A percentile compares a stretch with the other conserved stretches of the same genome.
phyloP scores from a whole-genome alignment of 805 yeast genomes.

The Brettanomyces custersianus region DNA sequence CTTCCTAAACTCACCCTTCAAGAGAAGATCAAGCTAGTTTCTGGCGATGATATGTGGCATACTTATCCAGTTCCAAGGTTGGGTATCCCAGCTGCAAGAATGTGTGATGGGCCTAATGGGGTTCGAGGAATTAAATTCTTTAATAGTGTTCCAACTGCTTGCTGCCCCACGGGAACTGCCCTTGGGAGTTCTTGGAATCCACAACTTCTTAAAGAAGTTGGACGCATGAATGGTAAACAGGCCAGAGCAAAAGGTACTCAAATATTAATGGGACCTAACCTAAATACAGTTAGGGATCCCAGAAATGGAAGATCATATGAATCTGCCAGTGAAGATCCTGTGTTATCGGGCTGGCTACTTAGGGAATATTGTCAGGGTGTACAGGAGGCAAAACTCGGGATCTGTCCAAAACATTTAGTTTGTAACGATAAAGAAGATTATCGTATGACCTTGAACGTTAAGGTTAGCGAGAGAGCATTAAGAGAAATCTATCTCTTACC shows the following conservation, averaged over 20 bases:
- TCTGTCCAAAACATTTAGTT: constrained; percentile 55
- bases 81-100: constrained; percentile 27
- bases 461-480: constrained; percentile 50
- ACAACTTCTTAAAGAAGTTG: constrained; percentile 29
- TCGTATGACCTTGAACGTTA: constrained; percentile 37
- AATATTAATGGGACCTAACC: constrained; percentile 27
- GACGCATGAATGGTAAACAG: constrained; percentile 34
- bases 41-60: constrained; percentile 32
- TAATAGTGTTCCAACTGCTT: constrained; percentile 32
- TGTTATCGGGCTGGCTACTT: constrained; percentile 35
- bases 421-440: constrained; percentile 57
- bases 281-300: constrained; percentile 35
- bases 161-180: constrained; percentile 39
- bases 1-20: constrained; percentile 16
- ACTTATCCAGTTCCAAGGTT: constrained; percentile 25
- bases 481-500: constrained; percentile 59
- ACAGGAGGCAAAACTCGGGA: constrained; percentile 39
- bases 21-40: constrained; percentile 26
- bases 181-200: constrained; percentile 36
- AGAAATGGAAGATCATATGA: constrained; percentile 38
- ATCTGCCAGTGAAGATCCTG: constrained; percentile 35
- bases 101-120: constrained; percentile 41
- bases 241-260: constrained; percentile 37
- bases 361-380: constrained; percentile 46
- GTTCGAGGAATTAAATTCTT: constrained; percentile 35